Percentiles rank a stretch among this genome's conserved stretches.
Conservation (phyloP, 2,329 filamentous ascomycete genomes). For the Xylaria sp. region DNA sequence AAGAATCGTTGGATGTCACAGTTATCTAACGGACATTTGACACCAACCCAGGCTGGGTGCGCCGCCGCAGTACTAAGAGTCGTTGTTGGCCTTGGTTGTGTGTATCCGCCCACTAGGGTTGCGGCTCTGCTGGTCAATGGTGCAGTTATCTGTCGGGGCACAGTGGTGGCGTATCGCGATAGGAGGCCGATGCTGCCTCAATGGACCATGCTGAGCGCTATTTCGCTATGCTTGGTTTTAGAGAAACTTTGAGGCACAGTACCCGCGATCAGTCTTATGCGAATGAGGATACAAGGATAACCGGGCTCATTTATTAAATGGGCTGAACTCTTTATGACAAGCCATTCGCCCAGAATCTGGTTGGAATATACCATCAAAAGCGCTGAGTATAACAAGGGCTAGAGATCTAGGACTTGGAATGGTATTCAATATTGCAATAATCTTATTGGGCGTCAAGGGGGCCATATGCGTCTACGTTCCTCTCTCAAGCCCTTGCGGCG, state of each 20-base stretch:
- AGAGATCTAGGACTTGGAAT: no score
- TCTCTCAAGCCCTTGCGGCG: no score
- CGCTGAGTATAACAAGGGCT: no score
- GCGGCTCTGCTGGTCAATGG: slow-evolving; percentile 38
- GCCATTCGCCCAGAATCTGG: no score
- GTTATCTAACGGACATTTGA: slow-evolving; percentile 36
- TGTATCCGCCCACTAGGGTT: slow-evolving; percentile 36
- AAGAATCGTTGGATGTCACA: slow-evolving; percentile 42
- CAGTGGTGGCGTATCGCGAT: slow-evolving; percentile 38
- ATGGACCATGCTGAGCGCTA: slow-evolving; percentile 40
- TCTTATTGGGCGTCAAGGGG: no score
- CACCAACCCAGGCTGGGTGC: slow-evolving; percentile 39
- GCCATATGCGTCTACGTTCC: no score
- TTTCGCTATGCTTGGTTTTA: slow-evolving; percentile 9
- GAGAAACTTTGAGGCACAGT: slow-evolving; percentile 6
- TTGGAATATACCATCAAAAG: no score
- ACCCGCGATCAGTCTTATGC: no score
- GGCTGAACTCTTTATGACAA: no score
- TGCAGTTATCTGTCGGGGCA: slow-evolving; percentile 37
- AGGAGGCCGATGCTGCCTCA: slow-evolving; percentile 40
- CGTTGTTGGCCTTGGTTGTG: slow-evolving; percentile 38
- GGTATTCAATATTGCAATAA: no score
- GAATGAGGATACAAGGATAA: no score
- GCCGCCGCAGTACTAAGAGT: slow-evolving; percentile 37
- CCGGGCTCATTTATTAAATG: no score